Evolutionary conservation across 208 protist species (phyloP).

Genomic region (Leishmania martiniquensis): DNA sequence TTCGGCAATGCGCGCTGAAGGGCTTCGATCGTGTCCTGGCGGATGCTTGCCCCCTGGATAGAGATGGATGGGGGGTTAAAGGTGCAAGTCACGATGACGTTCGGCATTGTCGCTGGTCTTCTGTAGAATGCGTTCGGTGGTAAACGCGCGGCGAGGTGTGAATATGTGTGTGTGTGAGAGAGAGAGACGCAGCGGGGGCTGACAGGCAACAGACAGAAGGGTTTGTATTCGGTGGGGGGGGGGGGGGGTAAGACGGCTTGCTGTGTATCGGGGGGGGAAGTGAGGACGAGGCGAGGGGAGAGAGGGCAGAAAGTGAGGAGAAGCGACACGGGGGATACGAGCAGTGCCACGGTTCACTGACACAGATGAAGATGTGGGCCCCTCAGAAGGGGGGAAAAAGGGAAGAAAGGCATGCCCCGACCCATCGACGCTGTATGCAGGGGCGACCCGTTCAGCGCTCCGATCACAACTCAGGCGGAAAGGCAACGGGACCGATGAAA

Average conservation of each 20-base stretch:
- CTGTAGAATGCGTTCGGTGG: neutral
- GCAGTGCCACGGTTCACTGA: too few species aligned
- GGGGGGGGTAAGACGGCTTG: neutral
- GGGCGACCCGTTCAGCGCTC: neutral
- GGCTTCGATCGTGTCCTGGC: constrained; percentile 77
- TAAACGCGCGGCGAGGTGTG: neutral
- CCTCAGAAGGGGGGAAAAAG: neutral
- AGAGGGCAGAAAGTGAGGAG: neutral
- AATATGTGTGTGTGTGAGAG: neutral
- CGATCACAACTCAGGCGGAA: neutral
- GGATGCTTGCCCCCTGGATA: constrained; percentile 71
- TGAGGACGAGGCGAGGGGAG: neutral
- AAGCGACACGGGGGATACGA: neutral
- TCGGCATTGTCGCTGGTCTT: constrained; percentile 55
- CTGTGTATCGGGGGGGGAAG: neutral
- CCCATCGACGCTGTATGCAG: neutral
- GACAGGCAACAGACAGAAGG: neutral
- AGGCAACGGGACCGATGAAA: neutral
- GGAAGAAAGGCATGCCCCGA: neutral
- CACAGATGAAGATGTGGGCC: neutral
- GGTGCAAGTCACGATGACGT: constrained; percentile 79
- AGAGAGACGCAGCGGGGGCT: neutral
- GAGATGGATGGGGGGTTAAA: constrained; percentile 82
- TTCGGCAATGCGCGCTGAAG: constrained; percentile 68
- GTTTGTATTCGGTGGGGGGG: neutral